phyloP scores from a whole-genome alignment of 1,284 basidiomycete species.

The Ganoderma meredithae region DNA sequence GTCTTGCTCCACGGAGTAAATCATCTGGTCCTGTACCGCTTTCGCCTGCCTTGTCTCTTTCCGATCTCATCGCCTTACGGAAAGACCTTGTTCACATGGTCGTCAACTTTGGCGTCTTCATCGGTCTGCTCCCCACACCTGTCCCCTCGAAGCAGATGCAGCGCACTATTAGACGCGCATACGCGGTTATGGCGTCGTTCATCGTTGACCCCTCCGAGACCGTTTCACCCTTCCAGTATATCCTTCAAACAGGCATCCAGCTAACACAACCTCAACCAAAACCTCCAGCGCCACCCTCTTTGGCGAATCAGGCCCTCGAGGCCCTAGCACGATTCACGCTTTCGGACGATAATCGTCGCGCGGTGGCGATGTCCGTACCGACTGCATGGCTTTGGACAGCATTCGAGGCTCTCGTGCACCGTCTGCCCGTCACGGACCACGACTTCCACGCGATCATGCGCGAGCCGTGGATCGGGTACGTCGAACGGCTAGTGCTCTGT shows the following conservation, averaged over 20 bases:
- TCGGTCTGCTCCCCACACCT: constrained; percentile 52
- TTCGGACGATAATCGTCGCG: constrained; percentile 82
- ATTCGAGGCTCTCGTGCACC: constrained; percentile 77
- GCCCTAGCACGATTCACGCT: constrained; percentile 82
- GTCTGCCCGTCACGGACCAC: constrained; percentile 80
- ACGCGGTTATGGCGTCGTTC: constrained; percentile 79
- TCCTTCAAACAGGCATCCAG: constrained; percentile 58
- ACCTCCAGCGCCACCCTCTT: constrained; percentile 54
- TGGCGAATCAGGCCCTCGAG: constrained; percentile 83
- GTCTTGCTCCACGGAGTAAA: constrained; percentile 49
- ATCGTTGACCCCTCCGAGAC: constrained; percentile 76
- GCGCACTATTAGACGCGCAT: constrained; percentile 62
- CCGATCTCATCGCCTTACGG: constrained; percentile 77
- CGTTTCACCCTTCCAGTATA: constrained; percentile 64
- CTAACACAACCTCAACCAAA: constrained; percentile 49
- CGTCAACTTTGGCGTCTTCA: constrained; percentile 65
- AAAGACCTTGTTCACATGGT: constrained; percentile 83
- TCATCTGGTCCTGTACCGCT: constrained; percentile 50
- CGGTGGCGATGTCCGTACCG: constrained; percentile 70
- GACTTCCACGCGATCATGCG: constrained; percentile 77
- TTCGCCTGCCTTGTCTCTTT: constrained; percentile 67
- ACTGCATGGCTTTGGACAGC: constrained; percentile 64
- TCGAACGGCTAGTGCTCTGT: constrained; percentile 81
- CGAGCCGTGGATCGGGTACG: constrained; percentile 78
- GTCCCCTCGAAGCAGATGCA: constrained; percentile 44